phyloP scores from a whole-genome alignment of 148 eudicot genomes.

The Amaranthus hypochondriacus region DNA sequence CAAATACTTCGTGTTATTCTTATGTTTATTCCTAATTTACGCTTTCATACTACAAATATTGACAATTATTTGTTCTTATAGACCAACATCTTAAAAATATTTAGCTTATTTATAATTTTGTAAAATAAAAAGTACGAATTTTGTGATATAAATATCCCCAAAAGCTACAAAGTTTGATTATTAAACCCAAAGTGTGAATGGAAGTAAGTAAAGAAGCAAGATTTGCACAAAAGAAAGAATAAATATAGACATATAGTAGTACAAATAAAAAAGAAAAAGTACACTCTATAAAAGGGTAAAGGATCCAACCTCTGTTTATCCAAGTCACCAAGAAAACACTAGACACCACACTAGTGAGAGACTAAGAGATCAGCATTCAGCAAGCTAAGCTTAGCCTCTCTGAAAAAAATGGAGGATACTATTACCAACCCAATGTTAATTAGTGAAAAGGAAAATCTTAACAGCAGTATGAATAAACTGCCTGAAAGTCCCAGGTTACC shows the following conservation, averaged over 20 bases:
- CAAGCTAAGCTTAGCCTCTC: not conserved
- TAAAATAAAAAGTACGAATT: too few relatives aligned
- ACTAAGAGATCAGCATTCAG: not conserved
- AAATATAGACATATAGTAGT: not conserved
- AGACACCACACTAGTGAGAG: not conserved
- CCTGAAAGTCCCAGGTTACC: slow-evolving; percentile 81
- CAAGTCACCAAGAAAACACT: not conserved
- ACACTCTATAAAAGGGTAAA: slow-evolving; percentile 12
- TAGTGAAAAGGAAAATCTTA: slow-evolving; percentile 18
- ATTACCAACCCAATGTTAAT: slow-evolving; percentile 24
- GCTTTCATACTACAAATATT: too few relatives aligned
- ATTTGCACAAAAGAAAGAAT: not conserved
- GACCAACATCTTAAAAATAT: too few relatives aligned
- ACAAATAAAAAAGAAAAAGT: too few relatives aligned
- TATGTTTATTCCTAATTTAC: too few relatives aligned
- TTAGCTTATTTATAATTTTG: too few relatives aligned
- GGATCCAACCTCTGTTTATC: not conserved
- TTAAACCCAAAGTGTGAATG: not conserved
- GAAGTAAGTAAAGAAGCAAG: not conserved
- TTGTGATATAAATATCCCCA: too few relatives aligned
- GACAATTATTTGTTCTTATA: too few relatives aligned
- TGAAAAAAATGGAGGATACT: slow-evolving; percentile 50
- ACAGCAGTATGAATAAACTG: slow-evolving; percentile 28
- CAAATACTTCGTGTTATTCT: too few relatives aligned
- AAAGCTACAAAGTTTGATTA: not conserved